Percentiles rank a stretch among this genome's conserved stretches.
Conservation (phyloP, 352 stramenopile species). For the Globisporangium cystogenes region DNA sequence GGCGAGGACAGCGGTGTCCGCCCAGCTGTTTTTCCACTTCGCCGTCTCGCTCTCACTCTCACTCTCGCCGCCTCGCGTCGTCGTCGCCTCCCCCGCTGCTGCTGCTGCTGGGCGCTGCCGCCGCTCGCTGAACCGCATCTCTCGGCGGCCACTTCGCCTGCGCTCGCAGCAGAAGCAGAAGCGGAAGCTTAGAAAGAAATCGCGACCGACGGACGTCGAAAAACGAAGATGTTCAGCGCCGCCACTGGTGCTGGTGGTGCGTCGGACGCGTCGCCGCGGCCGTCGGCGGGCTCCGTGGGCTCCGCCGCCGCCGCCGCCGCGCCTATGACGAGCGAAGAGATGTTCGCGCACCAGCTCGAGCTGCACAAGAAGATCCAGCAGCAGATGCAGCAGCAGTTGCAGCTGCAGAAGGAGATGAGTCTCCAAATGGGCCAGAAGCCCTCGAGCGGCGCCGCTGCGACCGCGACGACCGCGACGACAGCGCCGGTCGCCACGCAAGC, state of each 20-base stretch:
- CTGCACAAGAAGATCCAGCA: constrained; percentile 84
- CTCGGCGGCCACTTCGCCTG: no score
- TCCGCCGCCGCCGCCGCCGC: constrained; percentile 5
- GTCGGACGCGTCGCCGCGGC: not conserved
- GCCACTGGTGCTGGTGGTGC: no score
- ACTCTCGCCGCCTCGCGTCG: not conserved
- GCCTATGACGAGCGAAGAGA: constrained; percentile 71
- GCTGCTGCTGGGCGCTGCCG: no score
- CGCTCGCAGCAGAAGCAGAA: no score
- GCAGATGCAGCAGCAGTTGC: constrained; percentile 84
- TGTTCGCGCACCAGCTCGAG: constrained; percentile 74
- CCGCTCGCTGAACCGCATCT: not conserved
- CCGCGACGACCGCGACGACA: not conserved
- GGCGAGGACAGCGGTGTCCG: not conserved
- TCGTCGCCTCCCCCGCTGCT: no score
- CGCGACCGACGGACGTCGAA: not conserved
- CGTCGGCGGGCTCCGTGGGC: constrained; percentile 1
- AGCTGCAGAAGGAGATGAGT: constrained; percentile 84
- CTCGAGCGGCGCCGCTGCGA: constrained; percentile 1
- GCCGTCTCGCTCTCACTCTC: not conserved
- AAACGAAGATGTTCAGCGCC: constrained; percentile 1
- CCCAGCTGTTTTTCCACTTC: not conserved
- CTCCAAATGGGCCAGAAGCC: constrained; percentile 42
- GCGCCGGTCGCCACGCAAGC: no score
- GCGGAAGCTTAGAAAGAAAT: not conserved